Conservation (phyloP, 768 basidiomycete species). For the Lactifluus volemus region DNA sequence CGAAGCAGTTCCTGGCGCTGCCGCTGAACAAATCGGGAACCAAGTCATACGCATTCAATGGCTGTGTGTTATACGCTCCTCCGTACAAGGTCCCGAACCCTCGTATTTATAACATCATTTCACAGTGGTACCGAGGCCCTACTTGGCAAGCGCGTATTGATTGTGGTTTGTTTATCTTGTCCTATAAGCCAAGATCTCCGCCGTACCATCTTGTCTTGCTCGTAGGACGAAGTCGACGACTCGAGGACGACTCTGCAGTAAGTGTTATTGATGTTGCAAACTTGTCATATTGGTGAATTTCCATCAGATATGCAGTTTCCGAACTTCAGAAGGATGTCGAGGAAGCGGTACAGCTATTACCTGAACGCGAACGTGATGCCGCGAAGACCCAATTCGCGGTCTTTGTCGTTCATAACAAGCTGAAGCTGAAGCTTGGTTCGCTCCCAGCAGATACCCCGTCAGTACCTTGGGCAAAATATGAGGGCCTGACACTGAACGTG, state of each 20-base stretch:
- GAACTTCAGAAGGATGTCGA: constrained; percentile 91
- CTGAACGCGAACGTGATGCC: constrained; percentile 67
- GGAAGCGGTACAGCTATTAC: constrained; percentile 48
- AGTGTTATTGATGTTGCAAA: constrained; percentile 22
- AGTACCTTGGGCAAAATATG: constrained; percentile 22
- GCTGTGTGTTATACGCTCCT: constrained; percentile 39
- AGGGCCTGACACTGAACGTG: constrained; percentile 10
- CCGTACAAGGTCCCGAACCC: background rate
- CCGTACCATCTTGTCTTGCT: constrained; percentile 13
- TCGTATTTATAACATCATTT: background rate
- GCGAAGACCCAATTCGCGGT: constrained; percentile 73
- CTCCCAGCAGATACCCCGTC: constrained; percentile 62
- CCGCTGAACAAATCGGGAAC: constrained; percentile 62
- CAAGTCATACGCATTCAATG: constrained; percentile 95
- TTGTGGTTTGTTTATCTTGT: constrained; percentile 50
- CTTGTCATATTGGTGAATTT: background rate
- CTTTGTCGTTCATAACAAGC: constrained; percentile 94
- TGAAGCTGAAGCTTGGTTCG: constrained; percentile 73
- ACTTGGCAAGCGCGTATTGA: constrained; percentile 71
- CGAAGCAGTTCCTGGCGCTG: constrained; percentile 74
- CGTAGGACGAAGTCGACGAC: constrained; percentile 81
- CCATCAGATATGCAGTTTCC: constrained; percentile 70
- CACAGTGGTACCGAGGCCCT: constrained; percentile 59
- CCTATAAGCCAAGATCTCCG: background rate
- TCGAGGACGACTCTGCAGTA: constrained; percentile 84